Conservation (phyloP, 345 rosid genomes). For the Populus tremula region DNA sequence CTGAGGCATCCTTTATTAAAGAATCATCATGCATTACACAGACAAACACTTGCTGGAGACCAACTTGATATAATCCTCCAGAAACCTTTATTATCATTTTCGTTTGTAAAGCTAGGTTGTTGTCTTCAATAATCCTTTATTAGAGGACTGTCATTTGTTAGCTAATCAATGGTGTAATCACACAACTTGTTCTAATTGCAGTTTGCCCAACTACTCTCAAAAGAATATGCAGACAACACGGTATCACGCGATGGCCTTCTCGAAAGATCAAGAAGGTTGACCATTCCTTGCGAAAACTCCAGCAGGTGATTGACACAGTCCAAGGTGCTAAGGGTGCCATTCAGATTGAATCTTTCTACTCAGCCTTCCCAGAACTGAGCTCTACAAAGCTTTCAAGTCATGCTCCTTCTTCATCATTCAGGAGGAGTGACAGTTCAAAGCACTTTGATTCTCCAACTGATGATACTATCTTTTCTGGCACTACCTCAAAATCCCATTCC, state of each 20-base stretch:
- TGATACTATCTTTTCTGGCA: slow-evolving; percentile 32
- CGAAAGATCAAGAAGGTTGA: slow-evolving; percentile 96
- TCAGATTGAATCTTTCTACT: slow-evolving; percentile 75
- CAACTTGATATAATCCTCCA: neutral
- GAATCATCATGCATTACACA: neutral
- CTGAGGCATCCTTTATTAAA: neutral
- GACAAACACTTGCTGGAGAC: neutral
- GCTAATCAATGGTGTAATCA: slow-evolving; percentile 13
- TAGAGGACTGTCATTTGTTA: neutral
- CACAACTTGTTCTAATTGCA: slow-evolving; percentile 38
- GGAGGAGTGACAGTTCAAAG: slow-evolving; percentile 28
- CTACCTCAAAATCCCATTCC: slow-evolving; percentile 61
- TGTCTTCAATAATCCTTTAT: neutral
- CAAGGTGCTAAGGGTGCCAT: slow-evolving; percentile 81
- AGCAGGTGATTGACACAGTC: slow-evolving; percentile 81
- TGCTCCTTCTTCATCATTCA: slow-evolving; percentile 35
- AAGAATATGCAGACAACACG: slow-evolving; percentile 93
- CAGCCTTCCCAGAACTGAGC: slow-evolving; percentile 78
- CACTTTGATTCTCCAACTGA: slow-evolving; percentile 40
- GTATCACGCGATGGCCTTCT: slow-evolving; percentile 92
- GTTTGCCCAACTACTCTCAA: slow-evolving; percentile 95
- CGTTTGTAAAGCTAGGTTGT: neutral
- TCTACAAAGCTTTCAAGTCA: slow-evolving; percentile 50
- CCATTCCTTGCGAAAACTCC: slow-evolving; percentile 83
- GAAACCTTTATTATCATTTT: neutral